Evolutionary conservation across 805 yeast species (phyloP).

Genomic region (Kodamaea lidongshanica): DNA sequence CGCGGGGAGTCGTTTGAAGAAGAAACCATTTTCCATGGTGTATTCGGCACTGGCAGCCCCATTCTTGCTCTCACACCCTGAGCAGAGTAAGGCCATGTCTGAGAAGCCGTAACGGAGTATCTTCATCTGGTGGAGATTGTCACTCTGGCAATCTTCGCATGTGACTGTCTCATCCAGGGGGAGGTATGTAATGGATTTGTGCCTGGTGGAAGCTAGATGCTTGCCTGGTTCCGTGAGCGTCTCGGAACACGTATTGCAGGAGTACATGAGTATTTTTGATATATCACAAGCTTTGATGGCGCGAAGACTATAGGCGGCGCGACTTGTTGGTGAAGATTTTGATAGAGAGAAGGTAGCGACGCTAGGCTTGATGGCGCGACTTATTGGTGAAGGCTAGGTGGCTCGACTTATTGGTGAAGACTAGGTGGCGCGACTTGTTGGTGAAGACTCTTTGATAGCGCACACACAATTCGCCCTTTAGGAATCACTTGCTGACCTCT

Average conservation of each 20-base stretch:
- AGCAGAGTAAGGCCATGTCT: conserved; percentile 48
- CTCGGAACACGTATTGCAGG: conserved; percentile 44
- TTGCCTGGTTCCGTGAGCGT: conserved; percentile 38
- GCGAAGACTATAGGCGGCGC: too few species aligned
- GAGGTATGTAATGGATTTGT: conserved; percentile 38
- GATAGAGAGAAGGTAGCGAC: too few species aligned
- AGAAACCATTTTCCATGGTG: conserved; percentile 48
- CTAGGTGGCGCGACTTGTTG: too few species aligned
- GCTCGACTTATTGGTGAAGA: too few species aligned
- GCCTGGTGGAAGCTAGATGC: conserved; percentile 50
- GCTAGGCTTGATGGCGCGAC: too few species aligned
- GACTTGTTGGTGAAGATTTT: too few species aligned
- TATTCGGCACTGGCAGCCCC: conserved; percentile 47
- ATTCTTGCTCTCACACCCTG: conserved; percentile 29
- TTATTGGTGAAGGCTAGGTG: too few species aligned
- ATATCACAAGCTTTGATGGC: too few species aligned
- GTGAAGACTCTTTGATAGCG: too few species aligned
- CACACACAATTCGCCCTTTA: too few species aligned
- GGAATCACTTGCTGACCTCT: too few species aligned
- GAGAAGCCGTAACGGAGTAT: conserved; percentile 50
- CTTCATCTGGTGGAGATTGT: conserved; percentile 47
- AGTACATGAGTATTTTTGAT: too few species aligned
- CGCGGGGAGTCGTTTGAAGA: conserved; percentile 42
- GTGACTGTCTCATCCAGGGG: conserved; percentile 36
- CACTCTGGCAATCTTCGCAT: conserved; percentile 53